Evolutionary conservation across 2,329 filamentous ascomycete species (phyloP).

Genomic region (Ophiostoma fasciatum): DNA sequence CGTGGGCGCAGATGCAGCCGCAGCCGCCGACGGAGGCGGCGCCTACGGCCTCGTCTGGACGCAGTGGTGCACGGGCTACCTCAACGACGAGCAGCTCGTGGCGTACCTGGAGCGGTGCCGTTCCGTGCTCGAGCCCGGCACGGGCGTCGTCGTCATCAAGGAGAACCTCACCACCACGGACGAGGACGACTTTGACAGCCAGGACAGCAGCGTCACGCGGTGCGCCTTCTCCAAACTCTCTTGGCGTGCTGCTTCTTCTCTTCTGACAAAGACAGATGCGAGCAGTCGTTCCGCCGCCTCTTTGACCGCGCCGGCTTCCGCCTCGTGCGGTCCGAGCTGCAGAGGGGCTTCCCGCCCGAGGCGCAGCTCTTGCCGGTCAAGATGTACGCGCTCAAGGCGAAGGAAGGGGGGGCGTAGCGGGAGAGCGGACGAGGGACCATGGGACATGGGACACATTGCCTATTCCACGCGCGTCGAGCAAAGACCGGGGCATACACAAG

Average conservation of each 20-base stretch:
- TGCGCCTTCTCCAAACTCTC: too few relatives aligned
- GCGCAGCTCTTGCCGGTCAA: constrained; percentile 53
- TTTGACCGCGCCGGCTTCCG: constrained; percentile 56
- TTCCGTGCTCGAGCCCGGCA: constrained; percentile 19
- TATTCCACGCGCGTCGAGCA: too few relatives aligned
- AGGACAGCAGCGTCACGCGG: constrained; percentile 65
- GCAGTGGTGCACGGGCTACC: constrained; percentile 79
- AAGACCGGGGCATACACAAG: too few relatives aligned
- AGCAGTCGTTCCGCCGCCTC: constrained; percentile 53
- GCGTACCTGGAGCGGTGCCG: constrained; percentile 50
- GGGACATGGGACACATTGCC: background rate
- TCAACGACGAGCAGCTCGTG: constrained; percentile 60
- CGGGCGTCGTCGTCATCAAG: constrained; percentile 55
- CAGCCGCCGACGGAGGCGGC: constrained; percentile 16
- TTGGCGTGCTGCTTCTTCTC: too few relatives aligned
- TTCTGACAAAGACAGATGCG: constrained; percentile 34
- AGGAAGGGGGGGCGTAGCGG: background rate
- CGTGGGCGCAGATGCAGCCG: constrained; percentile 7
- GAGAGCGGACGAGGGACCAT: background rate
- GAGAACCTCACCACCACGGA: constrained; percentile 54
- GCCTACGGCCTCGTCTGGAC: constrained; percentile 74
- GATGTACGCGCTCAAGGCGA: constrained; percentile 59
- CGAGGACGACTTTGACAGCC: constrained; percentile 57
- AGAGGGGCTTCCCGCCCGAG: constrained; percentile 50
- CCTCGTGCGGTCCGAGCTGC: constrained; percentile 55